phyloP scores from a whole-genome alignment of 1,284 basidiomycete genomes.

The Apiotrichum akiyoshidainum region DNA sequence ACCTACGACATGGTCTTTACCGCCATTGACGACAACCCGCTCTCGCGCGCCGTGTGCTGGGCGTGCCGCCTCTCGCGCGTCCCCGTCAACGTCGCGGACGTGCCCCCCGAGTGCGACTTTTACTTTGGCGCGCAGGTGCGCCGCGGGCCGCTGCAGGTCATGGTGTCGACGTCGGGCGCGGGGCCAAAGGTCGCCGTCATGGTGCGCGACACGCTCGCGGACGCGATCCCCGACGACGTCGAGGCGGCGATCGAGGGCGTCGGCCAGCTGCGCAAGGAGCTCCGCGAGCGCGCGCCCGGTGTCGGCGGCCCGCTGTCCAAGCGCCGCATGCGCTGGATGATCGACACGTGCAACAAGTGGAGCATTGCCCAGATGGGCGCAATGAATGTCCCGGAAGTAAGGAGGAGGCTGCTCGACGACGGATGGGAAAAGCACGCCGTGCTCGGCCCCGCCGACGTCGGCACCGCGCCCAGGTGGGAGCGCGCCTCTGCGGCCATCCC shows the following conservation, averaged over 20 bases:
- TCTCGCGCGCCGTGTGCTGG: constrained; percentile 66
- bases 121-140: constrained; percentile 96
- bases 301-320: constrained; percentile 55
- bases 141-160: constrained; percentile 84
- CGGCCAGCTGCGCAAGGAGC: constrained; percentile 55
- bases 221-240: constrained; percentile 66
- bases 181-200: constrained; percentile 87
- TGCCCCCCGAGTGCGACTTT: constrained; percentile 92
- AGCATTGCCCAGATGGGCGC: constrained; percentile 42
- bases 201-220: constrained; percentile 69
- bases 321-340: constrained; percentile 91
- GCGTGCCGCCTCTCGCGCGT: constrained; percentile 68
- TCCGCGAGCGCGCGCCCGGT: constrained; percentile 54
- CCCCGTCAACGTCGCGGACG: constrained; percentile 94
- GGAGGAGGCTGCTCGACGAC: constrained; percentile 38
- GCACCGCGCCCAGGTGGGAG: background rate
- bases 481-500: background rate
- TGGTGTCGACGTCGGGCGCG: constrained; percentile 91
- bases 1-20: constrained; percentile 87
- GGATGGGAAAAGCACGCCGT: constrained; percentile 50
- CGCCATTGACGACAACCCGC: constrained; percentile 80
- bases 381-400: constrained; percentile 43
- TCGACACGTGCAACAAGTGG: constrained; percentile 78
- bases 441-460: constrained; percentile 37
- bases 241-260: constrained; percentile 79